phyloP scores from a whole-genome alignment of 2,329 filamentous ascomycete genomes.

The Dactylellina cionopaga region DNA sequence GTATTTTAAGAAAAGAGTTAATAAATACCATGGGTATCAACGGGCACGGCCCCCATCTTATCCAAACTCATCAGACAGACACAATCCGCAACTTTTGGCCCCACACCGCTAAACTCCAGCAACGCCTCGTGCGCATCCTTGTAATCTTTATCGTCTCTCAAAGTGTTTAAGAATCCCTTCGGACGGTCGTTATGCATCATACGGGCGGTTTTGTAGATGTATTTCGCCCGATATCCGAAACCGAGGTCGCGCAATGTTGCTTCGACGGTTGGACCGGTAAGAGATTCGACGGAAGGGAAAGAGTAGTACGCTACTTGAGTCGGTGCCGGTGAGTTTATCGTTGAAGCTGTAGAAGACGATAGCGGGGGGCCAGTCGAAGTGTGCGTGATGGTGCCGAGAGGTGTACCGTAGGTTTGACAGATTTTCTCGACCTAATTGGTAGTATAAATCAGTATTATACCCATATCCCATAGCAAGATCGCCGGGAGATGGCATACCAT shows the following conservation, averaged over 20 bases:
- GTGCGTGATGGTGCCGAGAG: constrained; percentile 51
- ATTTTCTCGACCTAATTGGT: constrained; percentile 77
- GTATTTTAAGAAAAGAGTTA: background rate
- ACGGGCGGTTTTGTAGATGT: constrained; percentile 84
- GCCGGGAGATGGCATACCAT: constrained; percentile 72
- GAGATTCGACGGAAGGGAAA: constrained; percentile 79
- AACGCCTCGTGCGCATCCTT: constrained; percentile 81
- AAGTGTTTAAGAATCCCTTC: constrained; percentile 76
- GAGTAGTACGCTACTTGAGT: constrained; percentile 81
- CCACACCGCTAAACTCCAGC: constrained; percentile 83
- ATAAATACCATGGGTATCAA: constrained; percentile 83
- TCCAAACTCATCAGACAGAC: constrained; percentile 95
- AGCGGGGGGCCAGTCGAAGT: constrained; percentile 15
- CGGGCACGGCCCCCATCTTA: constrained; percentile 93
- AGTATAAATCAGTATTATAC: background rate
- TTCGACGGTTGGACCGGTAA: constrained; percentile 81
- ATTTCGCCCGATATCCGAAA: constrained; percentile 94
- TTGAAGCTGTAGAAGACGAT: constrained; percentile 10
- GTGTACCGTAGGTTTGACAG: constrained; percentile 82
- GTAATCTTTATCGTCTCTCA: constrained; percentile 80
- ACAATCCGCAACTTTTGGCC: constrained; percentile 96
- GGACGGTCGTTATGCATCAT: constrained; percentile 76
- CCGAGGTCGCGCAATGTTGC: constrained; percentile 80
- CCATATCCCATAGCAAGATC: background rate
- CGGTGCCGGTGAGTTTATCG: constrained; percentile 21